Percentiles rank a stretch among this genome's conserved stretches.
These are phyloP conservation scores for Gaultheria prostrata DNA, from an alignment of 148 eudicot genomes.

Conservation along the genomic window DNA sequence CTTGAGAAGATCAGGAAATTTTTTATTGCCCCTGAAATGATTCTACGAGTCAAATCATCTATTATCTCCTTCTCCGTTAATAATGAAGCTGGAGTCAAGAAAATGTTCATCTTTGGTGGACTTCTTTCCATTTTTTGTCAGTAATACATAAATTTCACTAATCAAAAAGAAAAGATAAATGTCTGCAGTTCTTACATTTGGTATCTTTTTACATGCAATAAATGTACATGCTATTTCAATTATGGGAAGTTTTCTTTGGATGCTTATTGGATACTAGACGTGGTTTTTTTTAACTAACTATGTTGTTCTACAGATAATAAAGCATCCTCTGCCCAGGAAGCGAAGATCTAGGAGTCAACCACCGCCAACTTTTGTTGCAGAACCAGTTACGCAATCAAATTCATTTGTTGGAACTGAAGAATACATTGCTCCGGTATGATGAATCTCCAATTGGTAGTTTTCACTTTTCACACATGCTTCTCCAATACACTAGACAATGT, in stretches of 20 bases:
- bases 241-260: background rate
- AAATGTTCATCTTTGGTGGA: background rate
- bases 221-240: background rate
- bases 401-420: constrained; percentile 99
- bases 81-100: background rate
- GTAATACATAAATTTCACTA: too few species aligned
- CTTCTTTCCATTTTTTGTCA: background rate
- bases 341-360: constrained; percentile 71
- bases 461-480: background rate
- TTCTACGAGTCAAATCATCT: background rate
- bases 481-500: background rate
- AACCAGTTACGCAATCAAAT: constrained; percentile 80
- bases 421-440: constrained; percentile 94
- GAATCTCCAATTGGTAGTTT: background rate
- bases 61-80: background rate
- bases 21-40: background rate
- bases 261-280: background rate
- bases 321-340: constrained; percentile 57
- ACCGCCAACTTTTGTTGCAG: constrained; percentile 85
- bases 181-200: too few species aligned
- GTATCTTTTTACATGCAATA: background rate
- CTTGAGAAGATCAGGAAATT: background rate
- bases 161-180: too few species aligned
- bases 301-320: constrained; percentile 55
- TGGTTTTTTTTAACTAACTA: background rate